Conservation (phyloP, 2,329 filamentous ascomycete genomes). For the Graphiopsis chlorocephala region DNA sequence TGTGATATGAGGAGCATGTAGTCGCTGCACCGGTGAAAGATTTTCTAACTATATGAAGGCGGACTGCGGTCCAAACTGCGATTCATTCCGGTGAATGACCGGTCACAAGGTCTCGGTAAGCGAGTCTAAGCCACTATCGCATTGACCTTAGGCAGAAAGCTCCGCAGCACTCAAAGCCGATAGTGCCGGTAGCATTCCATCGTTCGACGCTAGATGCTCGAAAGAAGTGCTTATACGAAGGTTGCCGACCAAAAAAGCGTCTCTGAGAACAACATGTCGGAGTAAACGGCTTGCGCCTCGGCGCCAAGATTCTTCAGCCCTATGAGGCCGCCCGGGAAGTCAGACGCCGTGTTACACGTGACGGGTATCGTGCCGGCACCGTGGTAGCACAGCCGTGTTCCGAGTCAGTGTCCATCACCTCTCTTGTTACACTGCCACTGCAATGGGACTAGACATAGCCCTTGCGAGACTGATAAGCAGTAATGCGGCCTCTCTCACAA, state of each 20-base stretch:
- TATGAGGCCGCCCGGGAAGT: background rate
- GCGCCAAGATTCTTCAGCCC: background rate
- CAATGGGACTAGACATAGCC: background rate
- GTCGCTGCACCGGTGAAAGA: background rate
- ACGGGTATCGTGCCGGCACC: background rate
- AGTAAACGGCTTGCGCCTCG: background rate
- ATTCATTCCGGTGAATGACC: background rate
- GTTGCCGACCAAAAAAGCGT: background rate
- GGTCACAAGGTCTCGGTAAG: background rate
- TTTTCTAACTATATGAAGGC: background rate
- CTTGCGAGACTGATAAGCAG: background rate
- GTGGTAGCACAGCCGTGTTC: background rate
- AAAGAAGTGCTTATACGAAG: background rate
- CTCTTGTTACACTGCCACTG: background rate
- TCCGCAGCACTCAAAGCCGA: background rate
- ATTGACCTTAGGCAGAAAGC: background rate
- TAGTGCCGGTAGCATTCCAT: background rate
- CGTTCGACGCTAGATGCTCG: background rate
- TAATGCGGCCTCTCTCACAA: background rate
- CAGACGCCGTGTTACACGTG: background rate
- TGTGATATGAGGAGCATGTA: background rate
- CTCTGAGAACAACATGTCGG: background rate
- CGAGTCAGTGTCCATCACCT: background rate
- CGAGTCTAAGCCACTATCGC: background rate
- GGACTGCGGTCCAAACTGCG: background rate